phyloP scores from a whole-genome alignment of 345 rosid species.

The Salix viminalis region DNA sequence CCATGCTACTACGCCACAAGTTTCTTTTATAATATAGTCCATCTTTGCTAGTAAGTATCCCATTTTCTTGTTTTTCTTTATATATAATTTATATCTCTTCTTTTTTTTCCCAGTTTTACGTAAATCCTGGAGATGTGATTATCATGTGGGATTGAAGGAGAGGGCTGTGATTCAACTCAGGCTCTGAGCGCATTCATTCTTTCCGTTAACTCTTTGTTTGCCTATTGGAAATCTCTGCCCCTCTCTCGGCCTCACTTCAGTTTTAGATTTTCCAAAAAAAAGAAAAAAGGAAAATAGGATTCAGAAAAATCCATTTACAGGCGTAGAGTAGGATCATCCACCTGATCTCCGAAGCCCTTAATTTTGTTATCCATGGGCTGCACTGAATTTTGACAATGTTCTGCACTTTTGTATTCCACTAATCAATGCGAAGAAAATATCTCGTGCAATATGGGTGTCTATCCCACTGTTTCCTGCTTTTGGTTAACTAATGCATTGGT shows the following conservation, averaged over 20 bases:
- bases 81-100: not conserved
- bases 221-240: not conserved
- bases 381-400: slow-evolving; percentile 3
- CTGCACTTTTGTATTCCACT: not conserved
- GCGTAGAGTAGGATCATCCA: not conserved
- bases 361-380: slow-evolving; percentile 5
- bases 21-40: not conserved
- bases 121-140: not conserved
- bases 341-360: not conserved
- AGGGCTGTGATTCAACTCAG: not conserved
- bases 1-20: not conserved
- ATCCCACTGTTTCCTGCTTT: not conserved
- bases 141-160: not conserved
- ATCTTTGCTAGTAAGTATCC: not conserved
- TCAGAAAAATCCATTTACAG: not conserved
- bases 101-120: not conserved
- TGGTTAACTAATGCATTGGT: not conserved
- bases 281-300: not conserved
- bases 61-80: not conserved
- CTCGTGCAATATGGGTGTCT: not conserved
- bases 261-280: not conserved
- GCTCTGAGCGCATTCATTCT: not conserved
- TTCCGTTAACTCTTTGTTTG: not conserved
- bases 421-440: not conserved
- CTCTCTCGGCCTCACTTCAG: not conserved